These are phyloP conservation scores for Pleurotus salmoneostramineus DNA, from an alignment of 768 basidiomycete genomes.

Conservation along the genomic window DNA sequence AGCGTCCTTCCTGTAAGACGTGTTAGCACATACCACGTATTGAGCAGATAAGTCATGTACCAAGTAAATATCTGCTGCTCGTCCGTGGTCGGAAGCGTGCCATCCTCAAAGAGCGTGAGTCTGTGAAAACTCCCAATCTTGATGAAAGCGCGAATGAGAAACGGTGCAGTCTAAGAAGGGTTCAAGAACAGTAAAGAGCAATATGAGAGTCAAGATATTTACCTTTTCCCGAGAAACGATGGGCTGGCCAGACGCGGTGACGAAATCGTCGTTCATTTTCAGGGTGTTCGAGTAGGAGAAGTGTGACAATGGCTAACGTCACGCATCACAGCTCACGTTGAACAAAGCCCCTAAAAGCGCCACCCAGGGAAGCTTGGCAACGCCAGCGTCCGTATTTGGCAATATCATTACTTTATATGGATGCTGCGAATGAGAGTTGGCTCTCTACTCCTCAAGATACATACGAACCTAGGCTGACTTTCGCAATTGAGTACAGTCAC, in stretches of 20 bases:
- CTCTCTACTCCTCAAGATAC: too few species aligned
- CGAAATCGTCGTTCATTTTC: too few species aligned
- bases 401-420: too few species aligned
- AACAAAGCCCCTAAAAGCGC: too few species aligned
- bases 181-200: background rate
- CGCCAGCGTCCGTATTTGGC: too few species aligned
- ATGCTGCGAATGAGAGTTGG: too few species aligned
- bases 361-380: too few species aligned
- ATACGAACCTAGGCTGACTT: too few species aligned
- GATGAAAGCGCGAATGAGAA: slow-evolving; percentile 78
- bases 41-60: slow-evolving; percentile 28
- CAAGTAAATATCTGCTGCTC: slow-evolving; percentile 84
- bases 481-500: too few species aligned
- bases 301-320: too few species aligned
- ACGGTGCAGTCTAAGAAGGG: slow-evolving; percentile 61
- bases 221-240: slow-evolving; percentile 59
- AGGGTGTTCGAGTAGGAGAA: too few species aligned
- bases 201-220: background rate
- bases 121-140: slow-evolving; percentile 81
- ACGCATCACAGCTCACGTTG: too few species aligned
- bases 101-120: slow-evolving; percentile 71
- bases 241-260: slow-evolving; percentile 33
- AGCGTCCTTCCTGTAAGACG: slow-evolving; percentile 59
- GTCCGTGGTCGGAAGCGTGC: slow-evolving; percentile 70
- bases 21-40: background rate